A percentile compares a stretch with the other conserved stretches of the same genome.
phyloP scores from a whole-genome alignment of 2,329 filamentous ascomycete genomes.

The Ophiostoma quercus region DNA sequence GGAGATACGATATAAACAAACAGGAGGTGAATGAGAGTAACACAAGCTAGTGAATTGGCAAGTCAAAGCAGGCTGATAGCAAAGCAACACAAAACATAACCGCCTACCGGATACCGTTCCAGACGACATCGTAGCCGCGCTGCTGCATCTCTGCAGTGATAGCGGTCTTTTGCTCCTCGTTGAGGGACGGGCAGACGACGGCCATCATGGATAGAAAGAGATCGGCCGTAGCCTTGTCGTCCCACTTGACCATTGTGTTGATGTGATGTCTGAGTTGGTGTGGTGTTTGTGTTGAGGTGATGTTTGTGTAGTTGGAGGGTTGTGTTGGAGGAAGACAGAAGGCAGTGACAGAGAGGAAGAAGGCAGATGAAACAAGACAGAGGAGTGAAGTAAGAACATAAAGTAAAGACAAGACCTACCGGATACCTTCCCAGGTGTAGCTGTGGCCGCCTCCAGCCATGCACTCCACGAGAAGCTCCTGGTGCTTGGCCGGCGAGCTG shows the following conservation, averaged over 20 bases:
- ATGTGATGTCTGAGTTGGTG: not conserved
- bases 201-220: constrained; percentile 32
- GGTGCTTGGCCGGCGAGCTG: not conserved
- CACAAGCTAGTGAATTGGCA: not conserved
- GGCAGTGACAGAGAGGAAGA: not conserved
- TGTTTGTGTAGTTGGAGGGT: too few species aligned
- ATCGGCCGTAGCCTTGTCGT: constrained; percentile 30
- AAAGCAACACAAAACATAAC: not conserved
- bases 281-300: not conserved
- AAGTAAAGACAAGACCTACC: not conserved
- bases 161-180: constrained; percentile 29
- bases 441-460: not conserved
- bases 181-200: constrained; percentile 25
- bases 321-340: not conserved
- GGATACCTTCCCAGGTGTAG: not conserved
- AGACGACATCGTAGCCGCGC: constrained; percentile 31
- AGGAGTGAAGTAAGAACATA: not conserved
- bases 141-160: constrained; percentile 29
- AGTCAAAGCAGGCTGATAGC: not conserved
- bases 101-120: constrained; percentile 38
- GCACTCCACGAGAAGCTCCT: not conserved
- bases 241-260: constrained; percentile 29
- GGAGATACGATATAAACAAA: not conserved
- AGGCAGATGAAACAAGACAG: not conserved
- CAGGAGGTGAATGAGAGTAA: not conserved